A percentile compares a stretch with the other conserved stretches of the same genome.
Conservation (phyloP, 495 filamentous ascomycete genomes). For the Penicillium egyptiacum region DNA sequence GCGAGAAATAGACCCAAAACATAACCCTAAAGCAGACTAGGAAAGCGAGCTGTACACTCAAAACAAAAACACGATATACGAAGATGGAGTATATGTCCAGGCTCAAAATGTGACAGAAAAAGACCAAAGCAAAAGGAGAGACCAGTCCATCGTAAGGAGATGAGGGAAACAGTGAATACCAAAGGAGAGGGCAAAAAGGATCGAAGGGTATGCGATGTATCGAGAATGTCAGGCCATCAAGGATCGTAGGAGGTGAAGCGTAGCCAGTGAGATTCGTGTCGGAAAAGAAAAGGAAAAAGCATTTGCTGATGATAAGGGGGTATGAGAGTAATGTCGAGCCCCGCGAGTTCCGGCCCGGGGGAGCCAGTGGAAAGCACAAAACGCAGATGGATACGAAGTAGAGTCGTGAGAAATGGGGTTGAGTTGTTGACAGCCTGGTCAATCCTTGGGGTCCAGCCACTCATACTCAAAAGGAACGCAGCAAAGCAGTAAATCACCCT, state of each 20-base stretch:
- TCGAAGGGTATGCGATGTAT: slow-evolving; percentile 8
- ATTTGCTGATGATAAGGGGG: slow-evolving; percentile 18
- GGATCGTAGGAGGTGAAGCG: slow-evolving; percentile 27
- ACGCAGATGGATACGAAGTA: slow-evolving; percentile 15
- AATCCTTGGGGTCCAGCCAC: slow-evolving; percentile 46
- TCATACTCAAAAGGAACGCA: slow-evolving; percentile 33
- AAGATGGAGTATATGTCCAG: slow-evolving; percentile 27
- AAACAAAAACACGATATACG: slow-evolving; percentile 14
- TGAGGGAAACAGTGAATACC: not conserved
- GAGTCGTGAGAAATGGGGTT: slow-evolving; percentile 17
- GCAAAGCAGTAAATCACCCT: slow-evolving; percentile 20
- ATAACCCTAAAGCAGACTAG: not conserved
- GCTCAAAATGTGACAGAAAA: slow-evolving; percentile 19
- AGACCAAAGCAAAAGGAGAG: slow-evolving; percentile 4
- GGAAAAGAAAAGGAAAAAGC: slow-evolving; percentile 19
- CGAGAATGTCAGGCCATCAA: slow-evolving; percentile 25
- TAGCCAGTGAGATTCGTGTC: slow-evolving; percentile 24
- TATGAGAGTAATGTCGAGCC: slow-evolving; percentile 14
- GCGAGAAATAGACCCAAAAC: slow-evolving; percentile 3
- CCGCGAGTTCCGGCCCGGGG: slow-evolving; percentile 30
- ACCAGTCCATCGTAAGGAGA: slow-evolving; percentile 3
- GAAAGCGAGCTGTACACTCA: slow-evolving; percentile 11
- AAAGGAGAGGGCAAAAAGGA: slow-evolving; percentile 1
- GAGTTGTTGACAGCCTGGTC: slow-evolving; percentile 50
- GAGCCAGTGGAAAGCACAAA: slow-evolving; percentile 20